Conservation (phyloP, 108 stramenopile genomes). For the Thalassiosira profunda region DNA sequence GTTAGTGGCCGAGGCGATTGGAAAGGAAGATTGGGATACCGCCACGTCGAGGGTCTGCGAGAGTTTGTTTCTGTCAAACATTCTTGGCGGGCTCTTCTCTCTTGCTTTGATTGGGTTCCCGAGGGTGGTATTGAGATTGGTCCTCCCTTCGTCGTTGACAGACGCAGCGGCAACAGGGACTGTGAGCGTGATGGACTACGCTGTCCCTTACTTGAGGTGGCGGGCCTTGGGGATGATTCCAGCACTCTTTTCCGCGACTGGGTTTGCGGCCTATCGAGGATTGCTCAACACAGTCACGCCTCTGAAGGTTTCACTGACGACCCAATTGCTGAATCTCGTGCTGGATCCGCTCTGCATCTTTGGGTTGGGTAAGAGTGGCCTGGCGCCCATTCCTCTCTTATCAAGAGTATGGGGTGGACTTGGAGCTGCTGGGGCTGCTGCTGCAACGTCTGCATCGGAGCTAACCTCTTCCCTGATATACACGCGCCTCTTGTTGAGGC, state of each 20-base stretch:
- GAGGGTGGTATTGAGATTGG: conserved; percentile 37
- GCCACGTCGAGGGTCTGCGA: conserved; percentile 70
- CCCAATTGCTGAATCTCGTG: conserved; percentile 75
- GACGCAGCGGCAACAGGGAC: conserved; percentile 33
- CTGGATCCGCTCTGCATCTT: conserved; percentile 82
- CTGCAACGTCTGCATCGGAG: conserved; percentile 78
- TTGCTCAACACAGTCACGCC: conserved; percentile 86
- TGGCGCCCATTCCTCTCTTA: not conserved
- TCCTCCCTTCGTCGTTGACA: conserved; percentile 40
- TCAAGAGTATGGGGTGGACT: conserved; percentile 24
- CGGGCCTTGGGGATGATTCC: conserved; percentile 81
- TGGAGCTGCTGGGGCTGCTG: conserved; percentile 79
- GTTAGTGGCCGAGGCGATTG: conserved; percentile 66
- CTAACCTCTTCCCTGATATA: conserved; percentile 61
- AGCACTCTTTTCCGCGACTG: conserved; percentile 70
- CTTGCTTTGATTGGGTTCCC: conserved; percentile 57
- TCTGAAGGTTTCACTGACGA: conserved; percentile 71
- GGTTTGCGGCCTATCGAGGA: conserved; percentile 84
- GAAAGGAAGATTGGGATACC: conserved; percentile 60
- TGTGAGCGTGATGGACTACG: conserved; percentile 56
- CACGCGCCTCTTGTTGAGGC: conserved; percentile 52
- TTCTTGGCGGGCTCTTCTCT: conserved; percentile 68
- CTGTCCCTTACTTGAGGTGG: conserved; percentile 73
- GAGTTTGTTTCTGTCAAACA: conserved; percentile 67
- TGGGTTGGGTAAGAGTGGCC: conserved; percentile 16